Conservation (phyloP, 2,329 filamentous ascomycete genomes). For the Lasiodiplodia sp. region DNA sequence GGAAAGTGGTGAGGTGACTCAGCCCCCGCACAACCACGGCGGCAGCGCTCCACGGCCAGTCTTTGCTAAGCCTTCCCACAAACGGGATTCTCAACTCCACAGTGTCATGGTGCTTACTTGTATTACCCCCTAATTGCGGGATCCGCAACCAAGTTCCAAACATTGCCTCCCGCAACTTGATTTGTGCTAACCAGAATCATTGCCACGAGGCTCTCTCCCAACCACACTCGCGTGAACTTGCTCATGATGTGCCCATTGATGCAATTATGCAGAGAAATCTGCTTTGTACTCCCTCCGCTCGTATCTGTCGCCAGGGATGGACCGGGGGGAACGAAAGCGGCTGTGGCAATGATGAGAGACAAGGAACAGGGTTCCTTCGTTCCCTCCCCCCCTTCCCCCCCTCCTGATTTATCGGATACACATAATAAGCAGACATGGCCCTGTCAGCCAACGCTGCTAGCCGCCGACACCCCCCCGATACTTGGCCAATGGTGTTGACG, state of each 20-base stretch:
- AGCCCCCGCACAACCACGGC: background rate
- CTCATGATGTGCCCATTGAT: background rate
- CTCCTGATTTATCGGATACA: background rate
- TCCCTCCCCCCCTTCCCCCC: background rate
- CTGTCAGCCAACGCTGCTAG: background rate
- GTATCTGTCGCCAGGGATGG: background rate
- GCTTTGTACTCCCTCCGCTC: background rate
- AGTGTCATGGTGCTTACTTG: background rate
- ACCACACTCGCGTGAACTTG: background rate
- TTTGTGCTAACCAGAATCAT: background rate
- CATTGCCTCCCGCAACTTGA: background rate
- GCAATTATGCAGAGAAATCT: background rate
- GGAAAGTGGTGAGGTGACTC: background rate
- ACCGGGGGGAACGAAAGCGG: too few relatives aligned
- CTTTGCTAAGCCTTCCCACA: background rate
- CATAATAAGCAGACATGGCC: background rate
- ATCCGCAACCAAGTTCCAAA: background rate
- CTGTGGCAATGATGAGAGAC: background rate
- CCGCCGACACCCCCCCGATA: background rate
- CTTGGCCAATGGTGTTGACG: background rate
- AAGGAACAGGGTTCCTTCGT: background rate
- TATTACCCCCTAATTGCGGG: background rate
- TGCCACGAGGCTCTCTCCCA: background rate
- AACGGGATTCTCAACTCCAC: background rate
- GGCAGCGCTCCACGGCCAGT: background rate